Base-by-base conservation (phyloP, 202 grass and related monocot genomes). In the Tripidium arundinaceum region DNA sequence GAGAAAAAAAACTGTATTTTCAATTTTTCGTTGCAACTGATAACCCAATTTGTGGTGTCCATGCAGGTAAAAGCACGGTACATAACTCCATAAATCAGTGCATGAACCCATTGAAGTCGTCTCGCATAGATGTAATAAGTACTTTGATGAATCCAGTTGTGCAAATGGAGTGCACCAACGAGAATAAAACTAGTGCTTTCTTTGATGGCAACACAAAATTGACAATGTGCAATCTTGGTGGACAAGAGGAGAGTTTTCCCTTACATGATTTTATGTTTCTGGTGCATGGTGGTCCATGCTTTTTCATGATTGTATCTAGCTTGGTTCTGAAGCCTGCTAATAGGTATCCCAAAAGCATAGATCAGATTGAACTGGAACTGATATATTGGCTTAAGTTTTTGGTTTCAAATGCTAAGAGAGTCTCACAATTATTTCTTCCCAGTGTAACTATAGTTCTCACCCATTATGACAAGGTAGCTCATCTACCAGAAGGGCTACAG, bases 361-460 rank as follows among this genome's bases (percentile, higher is more conserved):
- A 89, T 80, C 88, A 95, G 73, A 91, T 93, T 47, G 92, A 98
- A 86, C 49, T 52, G 75, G 90, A 98, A 31, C 86, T 98, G 46
- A 43, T 89, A 66, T 87, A 95, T 55, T 98, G 96, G 96, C 82
- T 98, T 64, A 95, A 86, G 78, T 91, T 94, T 84, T 85, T 98
- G 8, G 82, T 86, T 84, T 97, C 93, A 68, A 85, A 84, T 86
- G 82, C 72, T 77, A 90, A 83, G 82, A 87, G 59, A 84, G 52
- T 76, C 39, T 91, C 90, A 50, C 49, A 83, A 25, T 72, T 83
- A 13, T 64, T 91, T 69, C 37, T 86, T 67, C 96, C 92, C 46
- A 88, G 83, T 83, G 82, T 93, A 72, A 89, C 88, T 27, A 89
- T 95, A 78, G 90, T 93, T 83, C 83, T 98, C 75, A 98, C 92